Evolutionary conservation across 1,284 basidiomycete genomes (phyloP).

Genomic region (Afroboletus lepidellus): DNA sequence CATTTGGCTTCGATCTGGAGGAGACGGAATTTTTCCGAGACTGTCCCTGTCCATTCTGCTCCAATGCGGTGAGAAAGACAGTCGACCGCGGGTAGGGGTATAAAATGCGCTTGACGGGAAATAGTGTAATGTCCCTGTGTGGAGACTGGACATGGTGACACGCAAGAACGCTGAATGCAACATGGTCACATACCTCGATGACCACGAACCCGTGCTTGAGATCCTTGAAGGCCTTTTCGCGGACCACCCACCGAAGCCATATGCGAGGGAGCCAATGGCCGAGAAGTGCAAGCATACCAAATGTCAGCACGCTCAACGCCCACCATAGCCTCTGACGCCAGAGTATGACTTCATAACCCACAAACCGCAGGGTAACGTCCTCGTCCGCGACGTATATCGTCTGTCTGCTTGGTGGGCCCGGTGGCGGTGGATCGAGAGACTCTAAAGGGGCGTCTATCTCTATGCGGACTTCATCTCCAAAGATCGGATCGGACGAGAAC

Average conservation of each 20-base stretch:
- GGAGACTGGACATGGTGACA: conserved; percentile 55
- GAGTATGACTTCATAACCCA: conserved; percentile 78
- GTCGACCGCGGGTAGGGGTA: conserved; percentile 81
- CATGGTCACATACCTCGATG: conserved; percentile 71
- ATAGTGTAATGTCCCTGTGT: conserved; percentile 77
- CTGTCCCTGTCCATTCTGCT: conserved; percentile 15
- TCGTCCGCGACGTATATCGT: conserved; percentile 89
- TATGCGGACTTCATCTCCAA: conserved; percentile 76
- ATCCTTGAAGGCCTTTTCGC: conserved; percentile 81
- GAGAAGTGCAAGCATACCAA: conserved; percentile 79
- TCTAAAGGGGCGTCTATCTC: conserved; percentile 70
- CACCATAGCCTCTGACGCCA: conserved; percentile 76
- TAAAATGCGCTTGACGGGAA: conserved; percentile 62
- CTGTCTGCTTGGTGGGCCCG: conserved; percentile 81
- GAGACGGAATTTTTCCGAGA: conserved; percentile 26
- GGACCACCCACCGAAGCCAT: conserved; percentile 88
- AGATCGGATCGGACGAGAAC: conserved; percentile 71
- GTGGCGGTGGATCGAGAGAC: conserved; percentile 60
- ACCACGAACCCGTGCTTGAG: conserved; percentile 76
- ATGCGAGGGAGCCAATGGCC: conserved; percentile 92
- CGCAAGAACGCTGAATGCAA: background rate
- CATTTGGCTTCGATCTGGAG: conserved; percentile 22
- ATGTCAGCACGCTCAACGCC: conserved; percentile 63
- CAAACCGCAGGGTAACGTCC: conserved; percentile 85
- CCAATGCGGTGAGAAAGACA: conserved; percentile 56